Evolutionary conservation across 176 grass and related monocot genomes (phyloP).

Genomic region (Carex myosuroides): DNA sequence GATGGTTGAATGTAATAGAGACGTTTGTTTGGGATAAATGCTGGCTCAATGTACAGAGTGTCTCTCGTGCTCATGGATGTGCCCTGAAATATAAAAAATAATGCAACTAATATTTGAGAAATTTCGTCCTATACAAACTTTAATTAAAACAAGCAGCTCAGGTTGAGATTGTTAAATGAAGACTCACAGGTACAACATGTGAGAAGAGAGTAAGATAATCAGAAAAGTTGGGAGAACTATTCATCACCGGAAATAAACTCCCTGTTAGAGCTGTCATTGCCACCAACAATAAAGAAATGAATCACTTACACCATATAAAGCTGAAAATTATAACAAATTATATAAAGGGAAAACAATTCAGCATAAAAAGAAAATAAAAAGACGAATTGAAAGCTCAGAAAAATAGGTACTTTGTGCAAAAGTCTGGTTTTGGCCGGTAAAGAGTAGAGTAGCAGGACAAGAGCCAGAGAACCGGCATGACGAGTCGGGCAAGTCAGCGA

Average conservation of each 20-base stretch:
- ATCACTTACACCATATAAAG: not conserved
- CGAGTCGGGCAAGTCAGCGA: slow-evolving; percentile 40
- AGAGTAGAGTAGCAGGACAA: slow-evolving; percentile 49
- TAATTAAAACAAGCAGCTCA: not conserved
- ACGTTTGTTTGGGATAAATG: slow-evolving; percentile 41
- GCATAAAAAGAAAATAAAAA: not conserved
- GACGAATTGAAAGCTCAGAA: not conserved
- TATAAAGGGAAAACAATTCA: not conserved
- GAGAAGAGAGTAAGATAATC: slow-evolving; percentile 48
- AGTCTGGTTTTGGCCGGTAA: slow-evolving; percentile 60
- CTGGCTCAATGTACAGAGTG: slow-evolving; percentile 59
- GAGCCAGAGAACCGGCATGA: slow-evolving; percentile 38
- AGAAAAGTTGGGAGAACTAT: slow-evolving; percentile 41
- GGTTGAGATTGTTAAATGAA: not conserved
- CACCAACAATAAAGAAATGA: not conserved
- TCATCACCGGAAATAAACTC: slow-evolving; percentile 41
- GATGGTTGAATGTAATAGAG: slow-evolving; percentile 51
- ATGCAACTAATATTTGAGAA: slow-evolving; percentile 2
- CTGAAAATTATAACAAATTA: not conserved
- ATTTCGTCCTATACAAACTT: not conserved
- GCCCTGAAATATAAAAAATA: slow-evolving; percentile 27
- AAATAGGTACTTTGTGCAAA: slow-evolving; percentile 46
- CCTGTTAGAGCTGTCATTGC: slow-evolving; percentile 40
- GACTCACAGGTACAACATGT: slow-evolving; percentile 52
- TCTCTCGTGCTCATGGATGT: slow-evolving; percentile 33